Evolutionary conservation across 352 stramenopile genomes (phyloP).

Genomic region (Phytophthora melonis): DNA sequence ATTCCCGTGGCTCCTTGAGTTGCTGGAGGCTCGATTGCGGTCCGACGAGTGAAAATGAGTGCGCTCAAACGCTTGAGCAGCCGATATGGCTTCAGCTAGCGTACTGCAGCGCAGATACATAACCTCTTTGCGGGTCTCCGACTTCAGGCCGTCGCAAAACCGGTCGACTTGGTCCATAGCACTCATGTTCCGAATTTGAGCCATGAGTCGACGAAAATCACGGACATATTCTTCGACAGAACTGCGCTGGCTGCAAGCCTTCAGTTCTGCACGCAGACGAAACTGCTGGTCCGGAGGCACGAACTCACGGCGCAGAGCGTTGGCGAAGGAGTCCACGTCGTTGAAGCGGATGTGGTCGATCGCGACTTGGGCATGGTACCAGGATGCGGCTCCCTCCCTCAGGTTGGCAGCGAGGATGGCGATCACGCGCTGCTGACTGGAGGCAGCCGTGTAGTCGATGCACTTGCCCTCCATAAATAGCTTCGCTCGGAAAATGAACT

Average conservation of each 20-base stretch:
- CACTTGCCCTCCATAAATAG: neutral
- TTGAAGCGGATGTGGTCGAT: constrained; percentile 1
- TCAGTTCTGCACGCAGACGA: neutral
- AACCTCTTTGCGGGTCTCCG: neutral
- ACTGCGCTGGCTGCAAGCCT: neutral
- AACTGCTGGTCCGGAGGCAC: neutral
- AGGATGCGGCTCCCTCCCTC: neutral
- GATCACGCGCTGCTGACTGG: neutral
- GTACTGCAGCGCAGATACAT: neutral
- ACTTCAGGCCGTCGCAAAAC: neutral
- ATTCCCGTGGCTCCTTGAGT: neutral
- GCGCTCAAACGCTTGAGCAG: neutral
- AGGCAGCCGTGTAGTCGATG: neutral
- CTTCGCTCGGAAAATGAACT: neutral
- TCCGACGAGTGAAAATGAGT: neutral
- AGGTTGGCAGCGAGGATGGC: neutral
- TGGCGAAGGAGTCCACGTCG: neutral
- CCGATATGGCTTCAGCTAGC: neutral
- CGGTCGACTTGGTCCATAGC: neutral
- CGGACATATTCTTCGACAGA: neutral
- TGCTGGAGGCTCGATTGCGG: neutral
- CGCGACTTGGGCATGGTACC: constrained; percentile 1
- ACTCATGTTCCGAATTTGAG: neutral
- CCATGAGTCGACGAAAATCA: neutral
- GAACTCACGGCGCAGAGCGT: neutral